Percentiles rank a stretch among this genome's conserved stretches.
Evolutionary conservation across 2,329 filamentous ascomycete species (phyloP).

Genomic region (Diatrype stigma): DNA sequence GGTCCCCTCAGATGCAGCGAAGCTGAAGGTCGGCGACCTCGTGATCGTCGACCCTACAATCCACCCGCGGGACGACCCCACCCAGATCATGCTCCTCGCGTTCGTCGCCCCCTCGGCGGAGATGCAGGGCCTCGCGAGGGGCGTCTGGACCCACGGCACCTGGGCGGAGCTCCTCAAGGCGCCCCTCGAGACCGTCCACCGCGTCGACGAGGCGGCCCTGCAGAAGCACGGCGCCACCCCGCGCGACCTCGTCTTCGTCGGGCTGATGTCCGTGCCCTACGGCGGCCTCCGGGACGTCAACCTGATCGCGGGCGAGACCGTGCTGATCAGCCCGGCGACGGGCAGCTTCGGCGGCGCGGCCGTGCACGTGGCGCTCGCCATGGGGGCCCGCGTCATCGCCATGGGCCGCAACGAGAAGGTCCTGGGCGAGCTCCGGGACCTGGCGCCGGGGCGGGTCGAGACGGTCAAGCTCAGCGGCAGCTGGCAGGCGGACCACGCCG

Average conservation of each 20-base stretch:
- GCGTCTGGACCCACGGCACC: slow-evolving; percentile 1
- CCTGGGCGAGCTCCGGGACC: slow-evolving; percentile 5
- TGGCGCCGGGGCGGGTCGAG: slow-evolving; percentile 9
- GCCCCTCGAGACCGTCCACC: slow-evolving; percentile 13
- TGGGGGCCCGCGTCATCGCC: slow-evolving; percentile 15
- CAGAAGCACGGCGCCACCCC: neutral
- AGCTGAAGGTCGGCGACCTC: slow-evolving; percentile 10
- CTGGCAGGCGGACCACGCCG: slow-evolving; percentile 6
- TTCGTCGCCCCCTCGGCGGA: neutral
- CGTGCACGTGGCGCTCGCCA: slow-evolving; percentile 13
- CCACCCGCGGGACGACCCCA: slow-evolving; percentile 4
- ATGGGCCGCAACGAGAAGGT: slow-evolving; percentile 11
- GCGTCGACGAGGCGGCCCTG: slow-evolving; percentile 9
- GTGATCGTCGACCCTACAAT: slow-evolving; percentile 9
- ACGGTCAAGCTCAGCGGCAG: slow-evolving; percentile 8
- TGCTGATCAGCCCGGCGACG: slow-evolving; percentile 12
- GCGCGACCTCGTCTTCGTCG: slow-evolving; percentile 7
- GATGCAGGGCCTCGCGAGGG: neutral
- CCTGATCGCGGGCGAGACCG: slow-evolving; percentile 10
- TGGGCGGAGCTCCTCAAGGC: slow-evolving; percentile 11
- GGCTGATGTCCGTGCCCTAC: slow-evolving; percentile 6
- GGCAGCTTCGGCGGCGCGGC: slow-evolving; percentile 13
- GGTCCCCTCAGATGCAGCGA: slow-evolving; percentile 6
- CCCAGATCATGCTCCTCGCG: neutral
- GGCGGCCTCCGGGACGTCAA: slow-evolving; percentile 10